Evolutionary conservation across 805 yeast species (phyloP), one percentile per base, ranked within the genome.

Genomic region (Wickerhamomyces alni): DNA sequence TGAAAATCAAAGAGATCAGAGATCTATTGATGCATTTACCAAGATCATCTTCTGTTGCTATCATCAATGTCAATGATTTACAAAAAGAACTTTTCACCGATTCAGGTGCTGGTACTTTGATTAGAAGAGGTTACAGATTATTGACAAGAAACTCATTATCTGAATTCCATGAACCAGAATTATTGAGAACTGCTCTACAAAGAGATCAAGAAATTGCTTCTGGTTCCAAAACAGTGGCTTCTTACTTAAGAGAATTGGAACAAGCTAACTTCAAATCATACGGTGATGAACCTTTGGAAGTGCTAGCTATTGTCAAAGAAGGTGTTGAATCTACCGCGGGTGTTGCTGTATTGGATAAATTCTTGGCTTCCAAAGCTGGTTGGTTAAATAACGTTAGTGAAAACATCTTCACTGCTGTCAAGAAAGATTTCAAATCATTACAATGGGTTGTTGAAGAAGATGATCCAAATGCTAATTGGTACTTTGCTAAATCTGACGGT

Each of bases 381-480:
- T 93, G 99, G 99, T 81, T 91, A 59, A 93, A 93, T 68, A 91
- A 91, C 49, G 96, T 93, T 40, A 84, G 96, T 42, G 99, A 93
- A 59, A 91, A 89, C 63, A 83, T 93, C 38, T 93, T 95, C 76
- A 75, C 72, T 39, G 79, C 94, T 13, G 73, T 93, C 52, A 78
- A 72, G 52, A 81, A 80, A 52, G 95, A 89, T 58, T 83, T 76
- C 62, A 52, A 71, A 26, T 62, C 80, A 7, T 70, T 93, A 54
- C 88, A 80, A 63, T 93, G 99, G 99, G 74, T 80, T 35, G 91
- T 87, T 35, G 74, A 79, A 51, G 98, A 93, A 63, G 89, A 84
- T 55, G 96, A 89, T 62, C 78, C 88, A 43, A 89, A 91, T 61
- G 75, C 91, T 46, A 69, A 91, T 27, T 93, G 96, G 95, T 87